Evolutionary conservation across 31 red algal species (phyloP).

Genomic region (Bonnemaisonia californica): DNA sequence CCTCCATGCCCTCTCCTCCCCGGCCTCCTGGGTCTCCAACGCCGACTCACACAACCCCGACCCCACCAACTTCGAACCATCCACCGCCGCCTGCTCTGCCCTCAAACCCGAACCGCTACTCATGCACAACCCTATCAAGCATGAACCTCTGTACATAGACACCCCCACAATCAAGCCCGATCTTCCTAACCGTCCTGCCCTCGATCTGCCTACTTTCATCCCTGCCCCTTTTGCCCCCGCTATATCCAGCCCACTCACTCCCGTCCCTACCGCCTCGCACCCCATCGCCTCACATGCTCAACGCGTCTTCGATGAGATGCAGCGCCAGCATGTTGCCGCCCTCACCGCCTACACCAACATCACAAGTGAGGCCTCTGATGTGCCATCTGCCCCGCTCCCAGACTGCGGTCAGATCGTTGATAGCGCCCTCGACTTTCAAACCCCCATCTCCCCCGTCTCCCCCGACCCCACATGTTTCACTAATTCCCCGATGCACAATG

Average conservation of each 20-base stretch:
- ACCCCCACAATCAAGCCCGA: neutral
- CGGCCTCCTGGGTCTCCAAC: conserved; percentile 14
- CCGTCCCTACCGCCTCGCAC: neutral
- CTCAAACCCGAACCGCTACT: neutral
- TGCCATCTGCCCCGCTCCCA: neutral
- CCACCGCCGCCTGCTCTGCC: neutral
- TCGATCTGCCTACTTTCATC: neutral
- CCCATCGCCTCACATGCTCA: neutral
- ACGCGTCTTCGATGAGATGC: neutral
- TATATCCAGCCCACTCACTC: too few relatives aligned
- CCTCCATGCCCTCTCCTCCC: conserved; percentile 21
- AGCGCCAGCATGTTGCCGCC: neutral
- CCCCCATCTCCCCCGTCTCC: neutral
- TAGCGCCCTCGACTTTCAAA: conserved; percentile 2
- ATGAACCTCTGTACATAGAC: neutral
- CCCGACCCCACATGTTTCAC: neutral
- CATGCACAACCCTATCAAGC: neutral
- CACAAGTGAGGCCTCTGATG: neutral
- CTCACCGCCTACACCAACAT: neutral
- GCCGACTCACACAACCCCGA: neutral
- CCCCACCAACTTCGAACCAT: neutral
- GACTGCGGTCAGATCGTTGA: conserved; percentile 15
- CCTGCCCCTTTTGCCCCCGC: too few relatives aligned
- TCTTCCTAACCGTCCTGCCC: too few relatives aligned
- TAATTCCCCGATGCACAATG: neutral